phyloP scores from a whole-genome alignment of 192 early-diverging fungal species.

The Obelidium mucronatum region DNA sequence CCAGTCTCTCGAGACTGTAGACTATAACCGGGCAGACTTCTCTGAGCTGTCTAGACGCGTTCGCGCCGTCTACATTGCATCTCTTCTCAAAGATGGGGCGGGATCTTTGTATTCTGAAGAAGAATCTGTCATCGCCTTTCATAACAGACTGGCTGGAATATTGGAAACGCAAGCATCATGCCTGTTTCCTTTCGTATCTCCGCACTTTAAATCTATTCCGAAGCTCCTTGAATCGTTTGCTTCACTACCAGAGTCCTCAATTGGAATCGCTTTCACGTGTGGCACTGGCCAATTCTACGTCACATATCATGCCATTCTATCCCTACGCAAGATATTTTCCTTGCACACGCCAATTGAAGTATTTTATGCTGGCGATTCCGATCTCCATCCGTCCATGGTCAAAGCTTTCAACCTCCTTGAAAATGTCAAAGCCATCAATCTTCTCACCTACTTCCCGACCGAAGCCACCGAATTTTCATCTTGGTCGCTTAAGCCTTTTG shows the following conservation, averaged over 20 bases:
- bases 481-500: too few relatives aligned
- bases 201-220: not conserved
- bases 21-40: constrained; percentile 5
- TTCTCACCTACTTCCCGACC: too few relatives aligned
- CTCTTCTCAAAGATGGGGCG: not conserved
- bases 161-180: not conserved
- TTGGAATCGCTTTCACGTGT: constrained; percentile 23
- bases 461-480: too few relatives aligned
- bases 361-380: not conserved
- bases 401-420: not conserved
- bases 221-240: not conserved
- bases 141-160: not conserved
- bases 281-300: constrained; percentile 3
- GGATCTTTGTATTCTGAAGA: too few relatives aligned
- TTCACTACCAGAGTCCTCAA: not conserved
- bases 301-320: constrained; percentile 6
- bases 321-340: constrained; percentile 11
- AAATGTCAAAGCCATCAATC: not conserved
- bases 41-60: not conserved
- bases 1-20: not conserved
- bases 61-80: constrained; percentile 19
- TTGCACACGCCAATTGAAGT: constrained; percentile 7
- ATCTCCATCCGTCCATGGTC: not conserved
- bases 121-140: not conserved
- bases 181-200: not conserved